Evolutionary conservation across 805 yeast genomes (phyloP), one percentile per base, ranked within the genome.

Genomic region (Wickerhamomyces bovis): DNA sequence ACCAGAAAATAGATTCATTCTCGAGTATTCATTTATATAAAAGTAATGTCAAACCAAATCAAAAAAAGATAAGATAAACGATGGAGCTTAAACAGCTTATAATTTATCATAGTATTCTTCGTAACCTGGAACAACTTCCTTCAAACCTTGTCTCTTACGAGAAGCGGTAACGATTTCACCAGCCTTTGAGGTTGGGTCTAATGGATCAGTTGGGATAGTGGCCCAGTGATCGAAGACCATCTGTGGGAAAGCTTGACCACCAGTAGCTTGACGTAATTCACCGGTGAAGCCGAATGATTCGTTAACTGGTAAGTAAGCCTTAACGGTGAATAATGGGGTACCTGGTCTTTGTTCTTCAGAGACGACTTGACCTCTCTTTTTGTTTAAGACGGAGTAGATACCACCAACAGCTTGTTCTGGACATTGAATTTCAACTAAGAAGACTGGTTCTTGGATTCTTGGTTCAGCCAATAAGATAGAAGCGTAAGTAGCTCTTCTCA

Each of bases 171-270:
- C 85, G 62, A 81, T 80, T 60, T 66, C 69, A 73, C 85, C 85
- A 63, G 85, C 80, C 76, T 80, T 80, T 62, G 82, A 61, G 66
- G 83, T 61, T 70, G 90, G 83, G 77, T 92, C 98, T 62, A 85
- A 76, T 71, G 95, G 95, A 76, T 89, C 94, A 75, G 97, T 96
- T 63, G 70, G 68, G 80, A 94, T 78, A 66, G 88, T 75, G 61
- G 89, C 78, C 98, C 98, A 92, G 76, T 92, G 99, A 76, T 94
- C 98, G 77, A 92, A 94, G 75, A 94, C 95, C 95, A 94, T 82
- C 81, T 92, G 98, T 78, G 99, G 99, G 99, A 92, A 92, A 75
- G 99, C 99, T 83, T 92, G 99, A 77, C 99, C 99, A 87, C 97
- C 97, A 70, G 99, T 92, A 71, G 98, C 97, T 80, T 92, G 97